phyloP scores from a whole-genome alignment of 208 protist species.

The Histomonas meleagridis region DNA sequence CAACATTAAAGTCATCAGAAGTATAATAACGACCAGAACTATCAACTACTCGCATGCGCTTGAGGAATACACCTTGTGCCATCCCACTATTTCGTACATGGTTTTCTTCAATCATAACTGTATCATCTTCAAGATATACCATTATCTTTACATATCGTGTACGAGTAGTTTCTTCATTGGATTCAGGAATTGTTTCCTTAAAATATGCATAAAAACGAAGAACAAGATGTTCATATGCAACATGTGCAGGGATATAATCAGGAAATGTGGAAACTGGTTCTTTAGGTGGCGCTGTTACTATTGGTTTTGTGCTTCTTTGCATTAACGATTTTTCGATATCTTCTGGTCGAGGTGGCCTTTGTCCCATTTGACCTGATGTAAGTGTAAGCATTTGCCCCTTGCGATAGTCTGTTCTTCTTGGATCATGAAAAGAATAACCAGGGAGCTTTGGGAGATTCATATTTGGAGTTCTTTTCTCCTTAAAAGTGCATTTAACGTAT shows the following conservation, averaged over 20 bases:
- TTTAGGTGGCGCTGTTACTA: background rate
- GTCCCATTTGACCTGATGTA: background rate
- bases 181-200: slow-evolving; percentile 73
- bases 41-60: slow-evolving; percentile 48
- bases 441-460: slow-evolving; percentile 28
- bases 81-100: slow-evolving; percentile 74
- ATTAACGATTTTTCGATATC: background rate
- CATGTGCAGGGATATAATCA: slow-evolving; percentile 27
- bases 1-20: background rate
- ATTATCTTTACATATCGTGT: slow-evolving; percentile 73
- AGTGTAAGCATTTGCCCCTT: background rate
- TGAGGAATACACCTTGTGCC: slow-evolving; percentile 66
- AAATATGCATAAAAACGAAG: slow-evolving; percentile 84
- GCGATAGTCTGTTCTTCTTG: background rate
- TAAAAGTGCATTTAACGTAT: no score
- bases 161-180: slow-evolving; percentile 64
- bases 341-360: background rate
- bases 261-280: background rate
- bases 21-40: background rate
- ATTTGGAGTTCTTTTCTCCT: no score
- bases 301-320: background rate
- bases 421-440: background rate
- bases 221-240: slow-evolving; percentile 50
- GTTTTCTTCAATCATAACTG: slow-evolving; percentile 73
- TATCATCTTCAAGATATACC: slow-evolving; percentile 79